Evolutionary conservation across 176 grass and related monocot species (phyloP).

Genomic region (Oryza officinalis): DNA sequence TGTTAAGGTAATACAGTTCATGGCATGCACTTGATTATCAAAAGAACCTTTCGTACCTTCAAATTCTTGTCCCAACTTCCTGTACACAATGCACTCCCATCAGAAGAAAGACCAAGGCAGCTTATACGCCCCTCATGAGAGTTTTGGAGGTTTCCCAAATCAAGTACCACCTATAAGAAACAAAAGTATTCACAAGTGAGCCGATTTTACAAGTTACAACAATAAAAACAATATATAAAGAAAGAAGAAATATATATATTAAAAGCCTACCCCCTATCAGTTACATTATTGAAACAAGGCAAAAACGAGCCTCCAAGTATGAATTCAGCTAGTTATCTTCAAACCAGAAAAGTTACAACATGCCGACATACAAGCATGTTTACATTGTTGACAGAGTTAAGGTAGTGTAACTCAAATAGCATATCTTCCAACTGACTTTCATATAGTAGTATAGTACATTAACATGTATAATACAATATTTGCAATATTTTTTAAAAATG

Average conservation of each 20-base stretch:
- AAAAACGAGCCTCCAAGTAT: background rate
- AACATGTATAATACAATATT: background rate
- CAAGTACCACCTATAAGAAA: conserved; percentile 61
- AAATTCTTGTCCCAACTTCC: conserved; percentile 99
- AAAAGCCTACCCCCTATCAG: background rate
- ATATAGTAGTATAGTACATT: background rate
- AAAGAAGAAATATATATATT: background rate
- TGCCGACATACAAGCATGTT: background rate
- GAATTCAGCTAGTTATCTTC: background rate
- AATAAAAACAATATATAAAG: background rate
- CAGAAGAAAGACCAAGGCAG: conserved; percentile 89
- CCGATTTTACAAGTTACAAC: background rate
- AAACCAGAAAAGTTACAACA: background rate
- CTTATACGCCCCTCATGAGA: conserved; percentile 88
- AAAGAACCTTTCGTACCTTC: conserved; percentile 51
- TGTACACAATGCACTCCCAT: conserved; percentile 97
- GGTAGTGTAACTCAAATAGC: background rate
- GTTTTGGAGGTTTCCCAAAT: conserved; percentile 86
- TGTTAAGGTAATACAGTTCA: background rate
- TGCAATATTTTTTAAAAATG: background rate
- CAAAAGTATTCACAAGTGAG: conserved; percentile 11
- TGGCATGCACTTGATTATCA: background rate
- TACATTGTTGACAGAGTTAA: background rate
- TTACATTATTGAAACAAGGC: background rate
- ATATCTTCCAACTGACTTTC: background rate